Conservation (phyloP, 139 green algal species). For the Diplosphaera chodatii region DNA sequence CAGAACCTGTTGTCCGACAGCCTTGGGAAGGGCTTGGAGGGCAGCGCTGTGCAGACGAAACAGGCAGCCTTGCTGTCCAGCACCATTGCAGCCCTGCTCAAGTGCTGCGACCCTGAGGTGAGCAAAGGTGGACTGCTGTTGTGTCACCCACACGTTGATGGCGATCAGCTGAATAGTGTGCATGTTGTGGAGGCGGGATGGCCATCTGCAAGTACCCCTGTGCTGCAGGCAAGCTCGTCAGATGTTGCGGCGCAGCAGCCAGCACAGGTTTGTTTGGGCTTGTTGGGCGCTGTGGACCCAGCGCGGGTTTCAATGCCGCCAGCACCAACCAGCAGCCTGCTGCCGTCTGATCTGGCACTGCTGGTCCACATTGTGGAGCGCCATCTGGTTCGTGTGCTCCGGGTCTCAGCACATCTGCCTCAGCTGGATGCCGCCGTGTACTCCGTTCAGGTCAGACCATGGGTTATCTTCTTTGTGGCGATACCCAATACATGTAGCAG, state of each 20-base stretch:
- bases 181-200: no score
- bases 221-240: no score
- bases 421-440: constrained; percentile 68
- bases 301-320: constrained; percentile 36
- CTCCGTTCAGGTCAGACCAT: constrained; percentile 57
- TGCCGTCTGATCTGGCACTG: constrained; percentile 22
- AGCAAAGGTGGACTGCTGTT: neutral
- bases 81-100: constrained; percentile 58
- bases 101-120: constrained; percentile 56
- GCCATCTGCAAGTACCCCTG: no score
- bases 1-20: constrained; percentile 20
- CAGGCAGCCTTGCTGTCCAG: constrained; percentile 30
- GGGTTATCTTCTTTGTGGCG: no score
- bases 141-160: no score
- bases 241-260: constrained; percentile 39
- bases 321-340: constrained; percentile 1
- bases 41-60: neutral
- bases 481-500: no score
- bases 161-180: no score
- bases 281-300: constrained; percentile 78
- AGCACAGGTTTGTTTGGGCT: constrained; percentile 69
- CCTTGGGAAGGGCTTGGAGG: neutral
- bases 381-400: constrained; percentile 78
- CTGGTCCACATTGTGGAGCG: constrained; percentile 30
- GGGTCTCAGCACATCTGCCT: constrained; percentile 58